Evolutionary conservation across 306 rosid genomes (phyloP), one percentile per base, ranked within the genome.

Genomic region (Dalbergia oliveri): DNA sequence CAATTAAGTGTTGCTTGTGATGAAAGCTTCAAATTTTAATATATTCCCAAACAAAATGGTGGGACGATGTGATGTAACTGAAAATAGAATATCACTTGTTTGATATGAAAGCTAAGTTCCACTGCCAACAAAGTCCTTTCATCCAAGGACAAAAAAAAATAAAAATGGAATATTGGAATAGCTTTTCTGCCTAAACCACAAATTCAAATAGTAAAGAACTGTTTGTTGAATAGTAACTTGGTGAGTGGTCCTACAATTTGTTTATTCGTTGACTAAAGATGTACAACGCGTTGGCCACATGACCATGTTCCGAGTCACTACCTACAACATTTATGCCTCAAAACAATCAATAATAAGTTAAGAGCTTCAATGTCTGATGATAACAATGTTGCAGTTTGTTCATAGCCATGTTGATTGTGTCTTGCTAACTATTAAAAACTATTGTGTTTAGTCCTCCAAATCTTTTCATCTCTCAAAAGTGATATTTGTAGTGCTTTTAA

Each of bases 181-280:
- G 53, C 53, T 47, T 13, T 47, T 47, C 53, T 12, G 11, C 10
- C 14, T 11, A 47, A 47, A 13, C 53, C 14, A 47, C 50, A 44
- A 44, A 44, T 44, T 44, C 50, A 44, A 44, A 44, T 44, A 44
- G 6, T 44, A 47, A 47, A 47, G 15, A 18, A 15, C 15, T 57
- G 15, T 18, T 12, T 11, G 16, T 62, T 62, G 62, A 23, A 72
- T 50, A 37, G n/a, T 51, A 11, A 1, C 2, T 51, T 73, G 9
- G 3, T 59, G 43, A 60, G 26, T 31, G 60, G 53, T 26, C 75
- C 78, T 4, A 59, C 68, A 6, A 43, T 59, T 21, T 74, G 45
- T 74, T 58, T 51, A 15, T 70, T 51, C 33, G n/a, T 51, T 51
- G 47, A 74, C 69, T 0, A 8, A 8, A 43, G 43, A 59, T 13